phyloP scores from a whole-genome alignment of 2,329 filamentous ascomycete species.

The Pseudocercospora musae region DNA sequence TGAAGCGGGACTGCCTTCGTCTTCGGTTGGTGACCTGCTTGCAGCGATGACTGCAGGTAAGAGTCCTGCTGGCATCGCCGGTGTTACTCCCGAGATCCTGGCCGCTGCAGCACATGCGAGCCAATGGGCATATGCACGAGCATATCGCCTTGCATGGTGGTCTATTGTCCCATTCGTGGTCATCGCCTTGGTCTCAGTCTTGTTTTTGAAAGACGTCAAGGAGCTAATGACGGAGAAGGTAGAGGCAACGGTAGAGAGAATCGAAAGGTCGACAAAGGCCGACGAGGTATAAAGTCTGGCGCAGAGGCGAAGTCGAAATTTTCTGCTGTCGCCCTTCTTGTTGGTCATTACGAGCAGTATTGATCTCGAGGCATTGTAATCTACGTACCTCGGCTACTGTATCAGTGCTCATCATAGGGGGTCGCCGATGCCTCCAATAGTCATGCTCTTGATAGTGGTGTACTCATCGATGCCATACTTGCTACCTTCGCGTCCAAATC shows the following conservation, averaged over 20 bases:
- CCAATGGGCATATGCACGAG: slow-evolving; percentile 46
- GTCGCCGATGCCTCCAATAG: slow-evolving; percentile 29
- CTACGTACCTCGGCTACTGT: neutral
- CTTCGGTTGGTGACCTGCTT: slow-evolving; percentile 31
- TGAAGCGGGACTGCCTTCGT: slow-evolving; percentile 42
- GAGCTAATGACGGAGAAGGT: slow-evolving; percentile 55
- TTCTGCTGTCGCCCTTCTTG: neutral
- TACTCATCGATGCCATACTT: slow-evolving; percentile 77
- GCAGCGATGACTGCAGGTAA: neutral
- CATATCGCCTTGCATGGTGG: slow-evolving; percentile 38
- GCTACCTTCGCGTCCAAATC: slow-evolving; percentile 75
- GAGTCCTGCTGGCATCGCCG: slow-evolving; percentile 34
- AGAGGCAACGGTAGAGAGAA: slow-evolving; percentile 50
- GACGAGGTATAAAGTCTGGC: neutral
- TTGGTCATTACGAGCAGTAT: neutral
- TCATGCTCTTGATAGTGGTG: slow-evolving; percentile 67
- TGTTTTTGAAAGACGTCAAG: slow-evolving; percentile 47
- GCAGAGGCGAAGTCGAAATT: neutral
- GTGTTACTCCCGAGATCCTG: slow-evolving; percentile 41
- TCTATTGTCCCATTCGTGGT: slow-evolving; percentile 51
- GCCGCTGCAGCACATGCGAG: slow-evolving; percentile 42
- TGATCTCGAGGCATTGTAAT: neutral
- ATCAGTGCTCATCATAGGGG: slow-evolving; percentile 1
- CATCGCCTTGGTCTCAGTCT: slow-evolving; percentile 46
- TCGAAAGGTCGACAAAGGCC: neutral